Evolutionary conservation across 2,329 filamentous ascomycete species (phyloP).

Genomic region (Aspergillus pseudoviridinutans): DNA sequence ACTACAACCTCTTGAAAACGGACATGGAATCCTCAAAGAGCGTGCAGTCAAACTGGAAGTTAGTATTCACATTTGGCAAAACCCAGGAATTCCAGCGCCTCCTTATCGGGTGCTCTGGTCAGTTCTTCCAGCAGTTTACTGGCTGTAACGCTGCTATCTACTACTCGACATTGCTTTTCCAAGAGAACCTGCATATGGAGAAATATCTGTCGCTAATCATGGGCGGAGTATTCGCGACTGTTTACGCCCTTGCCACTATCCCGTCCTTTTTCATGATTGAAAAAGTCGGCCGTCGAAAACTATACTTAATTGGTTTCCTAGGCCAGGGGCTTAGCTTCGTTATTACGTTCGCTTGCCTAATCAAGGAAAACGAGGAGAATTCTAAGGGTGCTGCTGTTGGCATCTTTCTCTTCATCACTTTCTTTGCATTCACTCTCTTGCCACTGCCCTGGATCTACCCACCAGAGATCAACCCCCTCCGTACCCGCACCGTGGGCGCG

Average conservation of each 20-base stretch:
- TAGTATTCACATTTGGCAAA: constrained; percentile 26
- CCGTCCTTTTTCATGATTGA: constrained; percentile 28
- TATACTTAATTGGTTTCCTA: constrained; percentile 28
- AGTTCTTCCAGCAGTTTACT: constrained; percentile 43
- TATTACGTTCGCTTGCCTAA: constrained; percentile 33
- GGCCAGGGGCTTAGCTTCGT: constrained; percentile 33
- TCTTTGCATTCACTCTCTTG: constrained; percentile 62
- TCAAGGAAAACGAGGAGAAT: constrained; percentile 16
- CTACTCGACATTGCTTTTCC: constrained; percentile 44
- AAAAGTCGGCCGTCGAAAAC: constrained; percentile 39
- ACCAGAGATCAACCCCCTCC: constrained; percentile 51
- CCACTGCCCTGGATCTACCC: constrained; percentile 55
- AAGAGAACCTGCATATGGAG: constrained; percentile 31
- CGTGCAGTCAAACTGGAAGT: constrained; percentile 21
- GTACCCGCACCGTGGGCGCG: constrained; percentile 50
- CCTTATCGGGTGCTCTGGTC: constrained; percentile 26
- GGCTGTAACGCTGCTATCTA: constrained; percentile 47
- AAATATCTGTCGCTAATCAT: constrained; percentile 19
- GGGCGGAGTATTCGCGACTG: constrained; percentile 25
- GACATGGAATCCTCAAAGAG: constrained; percentile 38
- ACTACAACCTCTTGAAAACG: constrained; percentile 43
- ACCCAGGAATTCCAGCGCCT: constrained; percentile 30
- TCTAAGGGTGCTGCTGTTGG: constrained; percentile 48
- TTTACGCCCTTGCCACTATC: constrained; percentile 26
- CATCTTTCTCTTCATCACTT: constrained; percentile 63